Evolutionary conservation across 495 filamentous ascomycete species (phyloP).

Genomic region (Penicillium odoratum): DNA sequence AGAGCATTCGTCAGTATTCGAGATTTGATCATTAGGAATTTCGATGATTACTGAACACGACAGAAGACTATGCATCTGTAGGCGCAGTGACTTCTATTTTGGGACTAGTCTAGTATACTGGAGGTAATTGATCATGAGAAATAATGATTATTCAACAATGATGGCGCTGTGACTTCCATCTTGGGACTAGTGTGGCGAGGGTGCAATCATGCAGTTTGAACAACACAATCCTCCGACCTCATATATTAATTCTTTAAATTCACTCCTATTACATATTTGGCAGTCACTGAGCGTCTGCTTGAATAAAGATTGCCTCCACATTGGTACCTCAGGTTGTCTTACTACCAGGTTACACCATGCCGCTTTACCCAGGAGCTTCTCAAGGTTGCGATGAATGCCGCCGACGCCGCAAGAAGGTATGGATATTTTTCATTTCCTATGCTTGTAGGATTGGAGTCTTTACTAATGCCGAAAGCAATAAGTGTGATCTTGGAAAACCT

Average conservation of each 20-base stretch:
- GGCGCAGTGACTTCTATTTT: no score
- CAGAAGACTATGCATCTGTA: neutral
- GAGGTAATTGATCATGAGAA: no score
- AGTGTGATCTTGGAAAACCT: neutral
- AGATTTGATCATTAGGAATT: neutral
- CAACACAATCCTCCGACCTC: neutral
- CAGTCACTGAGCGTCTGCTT: neutral
- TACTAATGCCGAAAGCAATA: neutral
- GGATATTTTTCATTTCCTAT: neutral
- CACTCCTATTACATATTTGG: neutral
- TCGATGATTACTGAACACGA: neutral
- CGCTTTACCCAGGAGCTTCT: slow-evolving; percentile 9
- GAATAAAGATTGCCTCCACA: neutral
- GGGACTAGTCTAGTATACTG: no score
- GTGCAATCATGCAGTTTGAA: neutral
- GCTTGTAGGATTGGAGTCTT: neutral
- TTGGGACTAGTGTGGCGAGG: neutral
- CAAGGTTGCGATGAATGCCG: slow-evolving; percentile 9
- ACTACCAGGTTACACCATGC: neutral
- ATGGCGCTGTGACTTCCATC: neutral
- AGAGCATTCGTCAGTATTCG: neutral
- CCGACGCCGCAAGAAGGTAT: slow-evolving; percentile 9
- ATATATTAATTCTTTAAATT: neutral
- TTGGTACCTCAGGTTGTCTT: neutral
- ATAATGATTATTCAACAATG: no score